A percentile compares a stretch with the other conserved stretches of the same genome.
Evolutionary conservation across 1,284 basidiomycete genomes (phyloP).

Genomic region (Porogramme epimiltina): DNA sequence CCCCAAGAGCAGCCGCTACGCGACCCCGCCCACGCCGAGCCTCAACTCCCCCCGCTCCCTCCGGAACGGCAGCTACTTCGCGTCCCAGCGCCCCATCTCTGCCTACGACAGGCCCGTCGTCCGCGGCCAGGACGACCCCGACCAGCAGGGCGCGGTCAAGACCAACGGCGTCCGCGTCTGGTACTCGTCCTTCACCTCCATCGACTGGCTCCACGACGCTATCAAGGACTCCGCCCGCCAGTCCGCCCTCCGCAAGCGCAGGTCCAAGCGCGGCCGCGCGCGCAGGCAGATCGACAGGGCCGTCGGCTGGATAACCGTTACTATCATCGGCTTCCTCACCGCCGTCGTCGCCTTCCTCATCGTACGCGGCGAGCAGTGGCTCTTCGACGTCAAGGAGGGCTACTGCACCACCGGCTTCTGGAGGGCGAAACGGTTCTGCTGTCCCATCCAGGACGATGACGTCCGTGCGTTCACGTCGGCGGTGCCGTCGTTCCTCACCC

Average conservation of each 20-base stretch:
- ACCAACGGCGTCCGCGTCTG: slow-evolving; percentile 90
- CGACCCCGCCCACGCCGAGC: slow-evolving; percentile 29
- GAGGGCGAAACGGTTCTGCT: slow-evolving; percentile 84
- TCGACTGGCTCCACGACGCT: slow-evolving; percentile 92
- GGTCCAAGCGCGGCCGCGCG: slow-evolving; percentile 72
- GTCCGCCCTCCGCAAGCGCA: slow-evolving; percentile 64
- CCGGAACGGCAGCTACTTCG: slow-evolving; percentile 42
- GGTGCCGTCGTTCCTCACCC: slow-evolving; percentile 15
- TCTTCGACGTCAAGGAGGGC: slow-evolving; percentile 96
- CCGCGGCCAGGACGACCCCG: slow-evolving; percentile 33
- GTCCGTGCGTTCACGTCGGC: slow-evolving; percentile 2
- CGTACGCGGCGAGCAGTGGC: slow-evolving; percentile 83
- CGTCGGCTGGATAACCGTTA: slow-evolving; percentile 91
- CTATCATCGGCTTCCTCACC: slow-evolving; percentile 82
- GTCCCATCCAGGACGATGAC: slow-evolving; percentile 44
- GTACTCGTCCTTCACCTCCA: slow-evolving; percentile 85
- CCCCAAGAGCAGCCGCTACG: slow-evolving; percentile 33
- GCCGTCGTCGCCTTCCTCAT: slow-evolving; percentile 88
- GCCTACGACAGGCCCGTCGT: slow-evolving; percentile 67
- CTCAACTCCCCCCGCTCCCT: slow-evolving; percentile 37
- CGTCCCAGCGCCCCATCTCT: slow-evolving; percentile 62
- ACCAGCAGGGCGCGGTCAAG: slow-evolving; percentile 59
- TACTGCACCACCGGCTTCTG: slow-evolving; percentile 77
- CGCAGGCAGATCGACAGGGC: slow-evolving; percentile 79
- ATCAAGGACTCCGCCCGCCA: slow-evolving; percentile 89